phyloP scores from a whole-genome alignment of 2,329 filamentous ascomycete genomes.

The Juglanconis oblonga region DNA sequence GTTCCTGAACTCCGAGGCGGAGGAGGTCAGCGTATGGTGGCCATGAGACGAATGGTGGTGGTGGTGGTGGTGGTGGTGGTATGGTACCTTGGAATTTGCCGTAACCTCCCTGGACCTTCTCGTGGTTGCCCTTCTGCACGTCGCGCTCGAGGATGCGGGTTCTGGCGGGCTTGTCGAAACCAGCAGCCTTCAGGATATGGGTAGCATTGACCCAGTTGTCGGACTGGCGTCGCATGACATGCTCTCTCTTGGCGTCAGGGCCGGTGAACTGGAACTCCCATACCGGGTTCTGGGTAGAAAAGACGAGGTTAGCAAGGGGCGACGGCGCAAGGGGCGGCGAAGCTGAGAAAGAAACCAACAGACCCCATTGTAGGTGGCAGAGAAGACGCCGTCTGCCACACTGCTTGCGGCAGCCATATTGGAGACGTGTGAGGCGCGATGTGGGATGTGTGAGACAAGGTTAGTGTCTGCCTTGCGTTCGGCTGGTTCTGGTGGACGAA shows the following conservation, averaged over 20 bases:
- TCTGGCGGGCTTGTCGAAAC: slow-evolving; percentile 93
- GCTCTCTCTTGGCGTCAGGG: slow-evolving; percentile 64
- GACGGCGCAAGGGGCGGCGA: slow-evolving; percentile 3
- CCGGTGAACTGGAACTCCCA: slow-evolving; percentile 84
- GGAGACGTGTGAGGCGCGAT: background rate
- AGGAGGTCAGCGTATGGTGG: slow-evolving; percentile 11
- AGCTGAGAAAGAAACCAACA: slow-evolving; percentile 29
- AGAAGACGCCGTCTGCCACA: slow-evolving; percentile 53
- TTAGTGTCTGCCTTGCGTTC: no score
- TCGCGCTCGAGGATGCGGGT: slow-evolving; percentile 95
- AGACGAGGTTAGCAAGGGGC: slow-evolving; percentile 1
- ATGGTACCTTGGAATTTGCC: slow-evolving; percentile 89
- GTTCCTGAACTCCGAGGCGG: slow-evolving; percentile 58
- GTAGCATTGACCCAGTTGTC: slow-evolving; percentile 99
- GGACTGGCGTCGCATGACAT: slow-evolving; percentile 91
- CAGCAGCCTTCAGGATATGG: slow-evolving; percentile 95
- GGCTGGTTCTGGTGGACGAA: background rate
- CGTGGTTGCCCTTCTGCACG: slow-evolving; percentile 92
- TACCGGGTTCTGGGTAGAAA: slow-evolving; percentile 72
- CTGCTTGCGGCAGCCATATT: slow-evolving; percentile 45
- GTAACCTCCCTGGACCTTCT: slow-evolving; percentile 97
- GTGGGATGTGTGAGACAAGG: background rate
- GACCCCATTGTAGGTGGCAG: slow-evolving; percentile 68
- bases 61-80: background rate
- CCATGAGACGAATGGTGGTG: background rate